Conservation (phyloP, 192 early-diverging fungal species). For the Spizellomyces sp. region DNA sequence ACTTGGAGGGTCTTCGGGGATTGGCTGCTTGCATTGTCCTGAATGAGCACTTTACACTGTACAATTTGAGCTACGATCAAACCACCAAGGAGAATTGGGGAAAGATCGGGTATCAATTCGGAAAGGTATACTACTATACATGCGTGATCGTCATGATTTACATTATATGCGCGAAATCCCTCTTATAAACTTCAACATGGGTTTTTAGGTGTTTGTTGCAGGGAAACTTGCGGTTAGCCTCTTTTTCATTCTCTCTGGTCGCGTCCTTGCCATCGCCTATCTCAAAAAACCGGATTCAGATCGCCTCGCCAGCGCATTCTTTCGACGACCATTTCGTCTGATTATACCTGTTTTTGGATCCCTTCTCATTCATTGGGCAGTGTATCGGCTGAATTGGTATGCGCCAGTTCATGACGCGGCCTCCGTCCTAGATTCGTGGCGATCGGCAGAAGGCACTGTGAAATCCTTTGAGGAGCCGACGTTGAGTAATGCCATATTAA, state of each 20-base stretch:
- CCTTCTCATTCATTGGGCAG: constrained; percentile 12
- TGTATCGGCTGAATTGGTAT: background rate
- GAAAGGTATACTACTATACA: too few species aligned
- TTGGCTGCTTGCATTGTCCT: constrained; percentile 13
- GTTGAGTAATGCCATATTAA: background rate
- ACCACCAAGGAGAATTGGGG: too few species aligned
- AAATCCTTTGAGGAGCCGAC: background rate
- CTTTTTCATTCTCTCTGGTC: constrained; percentile 29
- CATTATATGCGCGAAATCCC: too few species aligned
- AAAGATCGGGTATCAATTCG: too few species aligned
- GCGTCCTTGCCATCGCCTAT: constrained; percentile 14
- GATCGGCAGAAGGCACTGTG: background rate
- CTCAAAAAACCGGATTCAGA: background rate
- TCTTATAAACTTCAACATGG: too few species aligned
- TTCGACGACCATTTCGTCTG: constrained; percentile 17
- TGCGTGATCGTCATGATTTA: too few species aligned
- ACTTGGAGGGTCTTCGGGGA: constrained; percentile 24
- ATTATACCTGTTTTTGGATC: constrained; percentile 6
- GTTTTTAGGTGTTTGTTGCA: background rate
- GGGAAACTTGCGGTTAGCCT: constrained; percentile 15
- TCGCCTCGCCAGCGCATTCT: constrained; percentile 6
- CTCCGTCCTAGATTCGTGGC: background rate
- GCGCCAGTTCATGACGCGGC: background rate
- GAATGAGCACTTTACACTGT: background rate
- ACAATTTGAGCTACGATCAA: background rate